Conservation (phyloP, 2,329 filamentous ascomycete genomes). For the Exophiala alcalophila region DNA sequence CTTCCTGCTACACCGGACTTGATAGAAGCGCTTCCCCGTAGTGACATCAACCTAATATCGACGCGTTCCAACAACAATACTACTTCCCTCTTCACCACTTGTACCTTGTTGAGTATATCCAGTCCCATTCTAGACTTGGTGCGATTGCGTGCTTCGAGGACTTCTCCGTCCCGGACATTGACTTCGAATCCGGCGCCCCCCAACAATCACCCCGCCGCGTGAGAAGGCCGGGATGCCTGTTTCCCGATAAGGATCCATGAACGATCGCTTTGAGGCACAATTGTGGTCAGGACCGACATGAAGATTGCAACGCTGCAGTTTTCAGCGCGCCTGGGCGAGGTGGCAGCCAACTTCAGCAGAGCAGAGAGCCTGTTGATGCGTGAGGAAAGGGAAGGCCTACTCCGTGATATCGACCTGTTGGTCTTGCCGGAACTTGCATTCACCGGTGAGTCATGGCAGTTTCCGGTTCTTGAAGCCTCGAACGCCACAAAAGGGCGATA, state of each 20-base stretch:
- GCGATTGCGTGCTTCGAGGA: too few relatives aligned
- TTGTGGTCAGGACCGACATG: slow-evolving; percentile 34
- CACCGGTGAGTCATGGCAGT: slow-evolving; percentile 44
- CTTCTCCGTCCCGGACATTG: too few relatives aligned
- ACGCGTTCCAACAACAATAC: too few relatives aligned
- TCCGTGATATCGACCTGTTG: slow-evolving; percentile 52
- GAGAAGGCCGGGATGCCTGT: too few relatives aligned
- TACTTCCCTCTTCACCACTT: too few relatives aligned
- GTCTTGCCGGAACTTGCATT: slow-evolving; percentile 63
- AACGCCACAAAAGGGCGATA: not conserved
- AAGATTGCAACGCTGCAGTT: slow-evolving; percentile 49
- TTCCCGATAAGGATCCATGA: not conserved
- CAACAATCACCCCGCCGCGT: too few relatives aligned
- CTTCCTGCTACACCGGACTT: too few relatives aligned
- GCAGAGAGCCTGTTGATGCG: slow-evolving; percentile 44
- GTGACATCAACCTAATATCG: too few relatives aligned
- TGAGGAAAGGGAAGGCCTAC: slow-evolving; percentile 31
- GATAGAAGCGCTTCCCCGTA: too few relatives aligned
- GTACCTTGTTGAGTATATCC: too few relatives aligned
- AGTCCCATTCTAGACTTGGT: too few relatives aligned
- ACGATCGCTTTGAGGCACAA: not conserved
- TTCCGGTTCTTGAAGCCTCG: not conserved
- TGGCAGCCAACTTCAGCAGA: slow-evolving; percentile 44
- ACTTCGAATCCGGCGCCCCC: too few relatives aligned
- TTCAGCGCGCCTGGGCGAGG: slow-evolving; percentile 42